Percentiles rank a stretch among this genome's conserved stretches.
Evolutionary conservation across 1,284 basidiomycete species (phyloP).

Genomic region (Ceratobasidium sp.): DNA sequence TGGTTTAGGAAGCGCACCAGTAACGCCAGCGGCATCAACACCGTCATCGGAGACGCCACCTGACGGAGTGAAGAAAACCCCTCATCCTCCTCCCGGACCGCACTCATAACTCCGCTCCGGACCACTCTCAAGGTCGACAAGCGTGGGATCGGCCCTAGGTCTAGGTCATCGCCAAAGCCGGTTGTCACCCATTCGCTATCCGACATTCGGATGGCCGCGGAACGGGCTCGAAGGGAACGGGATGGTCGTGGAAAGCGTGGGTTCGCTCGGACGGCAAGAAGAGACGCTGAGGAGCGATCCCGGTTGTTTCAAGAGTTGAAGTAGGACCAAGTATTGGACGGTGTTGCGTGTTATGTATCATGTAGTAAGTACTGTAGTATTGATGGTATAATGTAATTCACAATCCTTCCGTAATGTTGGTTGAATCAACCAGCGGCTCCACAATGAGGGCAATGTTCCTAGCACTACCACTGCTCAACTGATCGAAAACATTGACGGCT

Average conservation of each 20-base stretch:
- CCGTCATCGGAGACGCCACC: neutral
- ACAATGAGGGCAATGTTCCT: conserved; percentile 45
- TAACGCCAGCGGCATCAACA: neutral
- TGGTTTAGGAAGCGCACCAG: conserved; percentile 8
- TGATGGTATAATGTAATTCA: neutral
- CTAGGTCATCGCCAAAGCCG: conserved; percentile 20
- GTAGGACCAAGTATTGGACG: neutral
- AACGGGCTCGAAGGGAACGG: conserved; percentile 29
- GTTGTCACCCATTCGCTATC: conserved; percentile 35
- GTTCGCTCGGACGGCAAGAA: conserved; percentile 38
- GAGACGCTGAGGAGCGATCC: conserved; percentile 31
- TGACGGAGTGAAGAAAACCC: neutral
- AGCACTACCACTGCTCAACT: conserved; percentile 43
- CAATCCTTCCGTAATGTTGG: conserved; percentile 11
- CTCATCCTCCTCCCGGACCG: conserved; percentile 10
- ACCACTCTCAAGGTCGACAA: conserved; percentile 39
- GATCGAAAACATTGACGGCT: conserved; percentile 44
- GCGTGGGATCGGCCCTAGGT: conserved; percentile 36
- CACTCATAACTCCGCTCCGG: conserved; percentile 40
- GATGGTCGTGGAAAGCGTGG: conserved; percentile 37
- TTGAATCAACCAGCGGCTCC: conserved; percentile 2
- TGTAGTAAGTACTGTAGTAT: neutral
- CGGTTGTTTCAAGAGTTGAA: conserved; percentile 31
- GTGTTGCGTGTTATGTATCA: neutral
- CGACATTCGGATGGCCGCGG: conserved; percentile 29